Base-by-base conservation (phyloP, 805 yeast species). In the Cyberlindnera xylosilytica region DNA sequence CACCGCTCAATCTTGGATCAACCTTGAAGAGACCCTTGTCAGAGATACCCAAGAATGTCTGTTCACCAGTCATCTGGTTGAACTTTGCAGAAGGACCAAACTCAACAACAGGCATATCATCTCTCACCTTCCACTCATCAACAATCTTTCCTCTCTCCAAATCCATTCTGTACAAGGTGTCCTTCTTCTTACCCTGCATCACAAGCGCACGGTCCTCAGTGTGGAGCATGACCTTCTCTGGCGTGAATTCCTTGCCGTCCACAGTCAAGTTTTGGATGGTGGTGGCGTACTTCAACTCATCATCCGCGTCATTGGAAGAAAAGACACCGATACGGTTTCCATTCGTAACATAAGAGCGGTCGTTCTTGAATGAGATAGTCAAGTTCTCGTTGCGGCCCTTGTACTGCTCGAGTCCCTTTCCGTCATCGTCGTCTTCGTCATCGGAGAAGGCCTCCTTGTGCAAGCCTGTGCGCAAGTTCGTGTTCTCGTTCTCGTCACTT, bases 281-380 rank as follows among this genome's bases (percentile, higher is more conserved):
- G 4, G 95, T 79, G 17, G 76, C 65, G 54, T 76, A 87, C 44
- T 79, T 76, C 37, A 88, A 62, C 2, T 62, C 68, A 30, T 67
- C 69, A 31, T 72, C 69, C 32, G 71, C 76, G 13, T 68, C 72
- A 27, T 72, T 74, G 16, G 80, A 74, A 53, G 73, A 82, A 65
- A 88, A 87, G 5, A 89, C 89, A 26, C 96, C 96, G 42, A 89
- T 68, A 50, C 78, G 78, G 59, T 86, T 68, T 13, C 89, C 96
- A 51, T 95, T 78, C 0, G 84, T 81, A 23, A 89, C 90, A 59
- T 76, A 89, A 1, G 95, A 75, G 27, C 93, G 71, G 54, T 86
- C 82, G 51, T 81, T 81, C 42, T 73, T 74, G 47, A 66, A 76
- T 1, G 95, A 90, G 8, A 87, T 81, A 1, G 85, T 81, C 55